A percentile compares a stretch with the other conserved stretches of the same genome.
Evolutionary conservation across 345 rosid species (phyloP).

Genomic region (Turritis glabra): DNA sequence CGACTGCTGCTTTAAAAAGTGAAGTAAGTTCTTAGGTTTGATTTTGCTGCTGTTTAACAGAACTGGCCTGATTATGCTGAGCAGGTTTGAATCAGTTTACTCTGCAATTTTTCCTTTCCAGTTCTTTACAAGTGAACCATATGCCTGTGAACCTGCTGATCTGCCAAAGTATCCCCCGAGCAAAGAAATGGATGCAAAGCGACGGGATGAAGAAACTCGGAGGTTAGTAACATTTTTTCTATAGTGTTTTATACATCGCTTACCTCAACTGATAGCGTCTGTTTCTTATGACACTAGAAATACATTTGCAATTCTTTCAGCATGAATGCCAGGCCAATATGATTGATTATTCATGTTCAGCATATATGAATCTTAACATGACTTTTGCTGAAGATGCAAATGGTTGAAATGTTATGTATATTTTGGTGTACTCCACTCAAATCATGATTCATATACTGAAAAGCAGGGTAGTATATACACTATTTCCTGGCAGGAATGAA

Average conservation of each 20-base stretch:
- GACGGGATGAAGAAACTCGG: constrained; percentile 87
- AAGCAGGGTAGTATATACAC: background rate
- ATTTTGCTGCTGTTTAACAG: constrained; percentile 4
- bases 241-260: background rate
- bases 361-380: constrained; percentile 10
- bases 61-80: constrained; percentile 10
- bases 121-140: constrained; percentile 84
- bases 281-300: background rate
- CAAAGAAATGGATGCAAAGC: constrained; percentile 95
- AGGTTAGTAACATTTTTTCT: constrained; percentile 46
- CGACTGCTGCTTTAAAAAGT: constrained; percentile 72
- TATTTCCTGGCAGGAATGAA: background rate
- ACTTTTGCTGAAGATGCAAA: background rate
- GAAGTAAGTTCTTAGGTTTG: constrained; percentile 58
- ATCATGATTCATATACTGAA: background rate
- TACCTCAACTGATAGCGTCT: background rate
- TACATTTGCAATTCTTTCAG: background rate
- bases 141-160: constrained; percentile 86
- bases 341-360: background rate
- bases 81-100: background rate
- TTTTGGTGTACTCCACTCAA: background rate
- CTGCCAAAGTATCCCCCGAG: constrained; percentile 94
- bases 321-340: background rate
- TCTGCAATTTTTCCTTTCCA: constrained; percentile 35
- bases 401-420: background rate